Evolutionary conservation across 495 filamentous ascomycete species (phyloP), one percentile per base, ranked within the genome.

Genomic region (Alectoria sarmentosa): DNA sequence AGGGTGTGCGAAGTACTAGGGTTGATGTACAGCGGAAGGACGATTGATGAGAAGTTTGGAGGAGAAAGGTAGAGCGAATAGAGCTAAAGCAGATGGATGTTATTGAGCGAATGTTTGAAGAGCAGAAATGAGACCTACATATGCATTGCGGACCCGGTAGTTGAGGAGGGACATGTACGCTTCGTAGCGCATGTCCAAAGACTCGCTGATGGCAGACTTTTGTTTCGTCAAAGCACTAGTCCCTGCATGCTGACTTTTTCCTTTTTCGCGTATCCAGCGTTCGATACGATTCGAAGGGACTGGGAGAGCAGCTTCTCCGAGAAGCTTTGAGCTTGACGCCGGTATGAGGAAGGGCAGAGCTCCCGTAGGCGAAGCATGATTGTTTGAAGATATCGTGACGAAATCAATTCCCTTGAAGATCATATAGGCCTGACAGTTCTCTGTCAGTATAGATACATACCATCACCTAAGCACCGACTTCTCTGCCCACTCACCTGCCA

Each of bases 281-380:
- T 88, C 79, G 34, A 97, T 76, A 69, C 86, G 86, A 65, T 72
- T 77, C 13, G 88, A 83, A 1, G 87, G 78, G n/a, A 94, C 77
- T 10, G 88, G 83, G 15, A 60, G 61, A 32, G 52, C 34, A 28
- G 44, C 42, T 34, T 42, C 57, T 2, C 61, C 61, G 32, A 55
- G 58, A 11, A 38, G 38, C 23, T 42, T 37, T 67, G 61, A 71
- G 61, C 42, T 65, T 67, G 65, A 69, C 39, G 69, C 77, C 55
- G 90, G 88, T 14, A 93, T 82, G 56, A 98, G 83, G 77, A 96
- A 98, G 14, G 94, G 94, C 38, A 98, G 82, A 26, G 85, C 79
- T 62, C 93, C 93, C 39, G 86, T 87, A 0, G 94, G 93, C 17
- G 92, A 96, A 48, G 94, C 91, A 75, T 98, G 94, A 74, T 97